Percentiles rank a stretch among this genome's conserved stretches.
Evolutionary conservation across 305 asterid genomes (phyloP).

Genomic region (Solanum aculeatissimum): DNA sequence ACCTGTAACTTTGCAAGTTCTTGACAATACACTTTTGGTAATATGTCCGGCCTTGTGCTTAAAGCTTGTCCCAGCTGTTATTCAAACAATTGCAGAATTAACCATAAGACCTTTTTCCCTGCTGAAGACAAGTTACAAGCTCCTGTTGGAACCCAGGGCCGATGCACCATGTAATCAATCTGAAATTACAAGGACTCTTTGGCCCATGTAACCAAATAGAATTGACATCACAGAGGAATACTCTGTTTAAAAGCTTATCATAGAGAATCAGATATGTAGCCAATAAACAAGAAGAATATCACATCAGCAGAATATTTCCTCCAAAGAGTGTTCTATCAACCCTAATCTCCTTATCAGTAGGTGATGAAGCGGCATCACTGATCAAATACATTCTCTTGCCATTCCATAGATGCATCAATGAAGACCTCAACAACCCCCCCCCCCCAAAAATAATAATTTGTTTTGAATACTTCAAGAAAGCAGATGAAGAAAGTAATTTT

Average conservation of each 20-base stretch:
- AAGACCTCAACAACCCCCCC: not conserved
- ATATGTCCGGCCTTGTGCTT: constrained; percentile 95
- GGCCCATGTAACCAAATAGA: not conserved
- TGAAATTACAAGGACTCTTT: not conserved
- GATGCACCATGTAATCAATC: not conserved
- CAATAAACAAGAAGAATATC: not conserved
- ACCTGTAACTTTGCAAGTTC: constrained; percentile 96
- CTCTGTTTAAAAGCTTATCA: not conserved
- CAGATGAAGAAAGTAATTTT: not conserved
- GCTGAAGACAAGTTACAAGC: not conserved
- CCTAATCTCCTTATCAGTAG: not conserved
- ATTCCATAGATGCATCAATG: not conserved
- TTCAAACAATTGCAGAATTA: constrained; percentile 9
- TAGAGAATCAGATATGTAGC: not conserved
- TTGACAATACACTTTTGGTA: constrained; percentile 76
- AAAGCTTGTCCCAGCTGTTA: constrained; percentile 96
- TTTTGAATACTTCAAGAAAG: not conserved
- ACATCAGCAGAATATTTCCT: not conserved
- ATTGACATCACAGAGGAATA: not conserved
- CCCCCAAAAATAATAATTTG: not conserved
- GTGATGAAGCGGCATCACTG: not conserved
- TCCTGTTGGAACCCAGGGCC: not conserved
- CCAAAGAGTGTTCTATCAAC: not conserved
- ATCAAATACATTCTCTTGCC: not conserved
- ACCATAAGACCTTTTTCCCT: not conserved